Evolutionary conservation across 345 rosid species (phyloP), one percentile per base, ranked within the genome.

Genomic region (Euphorbia tirucalli): DNA sequence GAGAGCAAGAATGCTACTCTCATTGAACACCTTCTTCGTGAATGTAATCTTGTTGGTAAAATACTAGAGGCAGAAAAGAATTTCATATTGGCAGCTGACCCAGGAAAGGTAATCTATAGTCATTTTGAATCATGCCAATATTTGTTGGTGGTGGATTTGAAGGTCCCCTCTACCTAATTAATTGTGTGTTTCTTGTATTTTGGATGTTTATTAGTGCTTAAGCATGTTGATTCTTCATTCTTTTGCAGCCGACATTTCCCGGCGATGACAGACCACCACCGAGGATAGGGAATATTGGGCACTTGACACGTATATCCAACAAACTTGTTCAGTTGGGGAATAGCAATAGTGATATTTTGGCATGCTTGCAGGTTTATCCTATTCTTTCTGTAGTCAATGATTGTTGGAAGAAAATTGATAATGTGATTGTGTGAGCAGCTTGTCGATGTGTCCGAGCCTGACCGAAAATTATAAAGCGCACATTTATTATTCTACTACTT

Each of bases 231-330:
- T 44, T 74, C 19, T 74, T 75, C 69, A 50, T n/a, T 74, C 52
- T 68, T 64, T 75, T 79, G 79, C 91, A 91, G 91, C 93, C 96
- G 25, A 88, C 96, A 56, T 64, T 86, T 71, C 82, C 94, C 77
- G 85, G 89, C 31, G 97, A 87, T 75, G 91, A 85, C 75, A 79
- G 84, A 83, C 73, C 67, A 24, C 85, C 91, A 4, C 97, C 90
- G 55, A 87, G 84, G 84, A 80, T 90, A 68, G 98, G 96, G 65
- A 93, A 81, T 80, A 85, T 91, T 79, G 98, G 98, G 69, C 96
- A 93, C 83, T 74, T 93, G 78, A 91, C 96, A 50, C 92, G 89
- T 37, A 82, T 93, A 72, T 87, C 96, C 5, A 93, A 91, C 83
- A 93, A 93, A 78, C 90, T 93, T 77, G 71, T 85, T 73, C 90